Conservation (phyloP, 257 asterid species). For the Linderniella brevidens region DNA sequence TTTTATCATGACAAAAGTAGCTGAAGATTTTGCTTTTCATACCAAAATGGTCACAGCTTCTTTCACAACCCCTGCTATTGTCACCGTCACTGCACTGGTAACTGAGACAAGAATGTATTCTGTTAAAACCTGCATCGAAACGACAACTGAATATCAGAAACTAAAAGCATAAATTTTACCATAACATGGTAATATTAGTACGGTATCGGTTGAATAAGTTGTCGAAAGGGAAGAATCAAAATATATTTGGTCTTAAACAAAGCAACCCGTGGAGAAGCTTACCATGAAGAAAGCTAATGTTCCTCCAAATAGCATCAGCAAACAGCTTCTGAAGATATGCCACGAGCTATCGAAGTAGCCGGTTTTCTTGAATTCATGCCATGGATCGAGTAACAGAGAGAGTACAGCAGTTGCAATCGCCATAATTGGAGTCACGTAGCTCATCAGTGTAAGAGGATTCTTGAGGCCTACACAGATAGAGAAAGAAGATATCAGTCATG, state of each 20-base stretch:
- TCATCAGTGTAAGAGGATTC: conserved; percentile 93
- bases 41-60: conserved; percentile 98
- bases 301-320: conserved; percentile 95
- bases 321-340: conserved; percentile 65
- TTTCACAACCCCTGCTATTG: conserved; percentile 98
- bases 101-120: conserved; percentile 84
- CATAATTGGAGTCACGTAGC: conserved; percentile 94
- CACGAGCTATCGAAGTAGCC: conserved; percentile 74
- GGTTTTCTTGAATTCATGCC: conserved; percentile 57
- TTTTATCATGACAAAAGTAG: no score
- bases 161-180: no score
- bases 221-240: no score
- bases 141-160: no score
- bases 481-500: neutral
- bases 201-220: no score
- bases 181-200: no score
- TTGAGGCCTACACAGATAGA: conserved; percentile 53
- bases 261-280: conserved; percentile 1
- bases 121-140: conserved; percentile 69
- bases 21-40: conserved; percentile 6
- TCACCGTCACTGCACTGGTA: conserved; percentile 95
- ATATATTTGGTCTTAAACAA: no score
- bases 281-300: conserved; percentile 98
- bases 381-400: conserved; percentile 79
- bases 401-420: conserved; percentile 81